Percentiles rank a stretch among this genome's conserved stretches.
phyloP scores from a whole-genome alignment of 1,284 basidiomycete genomes.

The Tilletiaria anomala region DNA sequence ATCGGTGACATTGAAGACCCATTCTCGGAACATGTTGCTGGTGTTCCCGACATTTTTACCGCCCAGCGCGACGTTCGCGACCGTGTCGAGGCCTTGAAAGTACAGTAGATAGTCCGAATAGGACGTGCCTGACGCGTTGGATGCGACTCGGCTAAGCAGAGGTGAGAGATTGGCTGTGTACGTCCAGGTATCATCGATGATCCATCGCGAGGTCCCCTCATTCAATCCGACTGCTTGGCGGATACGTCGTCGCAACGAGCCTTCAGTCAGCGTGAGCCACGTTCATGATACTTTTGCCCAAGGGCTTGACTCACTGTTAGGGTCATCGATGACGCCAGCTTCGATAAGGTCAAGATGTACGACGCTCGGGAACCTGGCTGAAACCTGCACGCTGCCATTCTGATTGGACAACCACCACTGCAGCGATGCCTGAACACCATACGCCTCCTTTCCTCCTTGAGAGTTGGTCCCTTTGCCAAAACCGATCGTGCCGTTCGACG shows the following conservation, averaged over 20 bases:
- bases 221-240: conserved; percentile 46
- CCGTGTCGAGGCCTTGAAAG: conserved; percentile 51
- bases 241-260: no score
- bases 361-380: no score
- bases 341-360: conserved; percentile 48
- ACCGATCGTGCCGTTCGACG: no score
- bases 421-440: no score
- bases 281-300: no score
- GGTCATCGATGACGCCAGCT: conserved; percentile 49
- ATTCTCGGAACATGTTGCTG: conserved; percentile 50
- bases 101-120: conserved; percentile 44
- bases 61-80: conserved; percentile 49
- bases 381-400: no score
- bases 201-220: conserved; percentile 50
- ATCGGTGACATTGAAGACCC: conserved; percentile 43
- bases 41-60: conserved; percentile 49
- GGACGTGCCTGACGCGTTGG: background rate
- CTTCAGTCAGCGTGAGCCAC: no score
- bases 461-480: no score
- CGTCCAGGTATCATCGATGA: conserved; percentile 51
- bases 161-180: conserved; percentile 48
- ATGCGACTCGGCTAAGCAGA: conserved; percentile 2
- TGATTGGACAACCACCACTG: no score
- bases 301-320: conserved; percentile 27
- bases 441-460: no score